Percentiles rank a stretch among this genome's conserved stretches.
Conservation (phyloP, 345 rosid species). For the Leavenworthia alabamica region DNA sequence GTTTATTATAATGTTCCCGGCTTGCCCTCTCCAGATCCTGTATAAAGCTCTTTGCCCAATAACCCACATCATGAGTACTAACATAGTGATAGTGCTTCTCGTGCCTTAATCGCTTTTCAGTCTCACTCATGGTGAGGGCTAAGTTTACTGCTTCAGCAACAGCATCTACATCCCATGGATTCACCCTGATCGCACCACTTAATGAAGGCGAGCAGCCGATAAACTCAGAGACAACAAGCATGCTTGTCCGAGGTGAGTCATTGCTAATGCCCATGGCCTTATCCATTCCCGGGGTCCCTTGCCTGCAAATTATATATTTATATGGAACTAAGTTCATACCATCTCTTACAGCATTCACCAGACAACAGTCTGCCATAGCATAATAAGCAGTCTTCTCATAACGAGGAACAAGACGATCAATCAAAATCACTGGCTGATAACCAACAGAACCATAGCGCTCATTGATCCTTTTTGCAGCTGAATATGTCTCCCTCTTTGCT, state of each 20-base stretch:
- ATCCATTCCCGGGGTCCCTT: conserved; percentile 60
- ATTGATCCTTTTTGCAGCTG: conserved; percentile 54
- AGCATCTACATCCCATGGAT: conserved; percentile 74
- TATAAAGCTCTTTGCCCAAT: conserved; percentile 69
- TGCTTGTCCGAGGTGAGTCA: conserved; percentile 55
- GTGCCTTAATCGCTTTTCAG: conserved; percentile 66
- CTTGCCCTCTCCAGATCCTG: conserved; percentile 75
- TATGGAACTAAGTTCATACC: conserved; percentile 86
- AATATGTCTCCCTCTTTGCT: conserved; percentile 62
- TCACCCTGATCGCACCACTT: conserved; percentile 79
- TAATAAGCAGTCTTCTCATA: conserved; percentile 78
- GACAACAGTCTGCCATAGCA: conserved; percentile 69
- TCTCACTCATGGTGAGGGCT: conserved; percentile 49
- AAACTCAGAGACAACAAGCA: conserved; percentile 80
- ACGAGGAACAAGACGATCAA: conserved; percentile 65
- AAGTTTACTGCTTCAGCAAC: conserved; percentile 59
- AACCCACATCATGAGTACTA: conserved; percentile 63
- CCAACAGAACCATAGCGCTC: conserved; percentile 46
- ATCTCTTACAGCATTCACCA: conserved; percentile 79
- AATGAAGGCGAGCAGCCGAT: conserved; percentile 82
- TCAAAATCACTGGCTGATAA: conserved; percentile 61
- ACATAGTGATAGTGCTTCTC: conserved; percentile 74
- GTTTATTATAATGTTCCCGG: conserved; percentile 57
- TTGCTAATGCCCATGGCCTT: conserved; percentile 39
- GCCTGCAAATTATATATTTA: conserved; percentile 69